These are phyloP conservation scores for Baorangia bicolor DNA, from an alignment of 768 basidiomycete species.

Conservation along the genomic window DNA sequence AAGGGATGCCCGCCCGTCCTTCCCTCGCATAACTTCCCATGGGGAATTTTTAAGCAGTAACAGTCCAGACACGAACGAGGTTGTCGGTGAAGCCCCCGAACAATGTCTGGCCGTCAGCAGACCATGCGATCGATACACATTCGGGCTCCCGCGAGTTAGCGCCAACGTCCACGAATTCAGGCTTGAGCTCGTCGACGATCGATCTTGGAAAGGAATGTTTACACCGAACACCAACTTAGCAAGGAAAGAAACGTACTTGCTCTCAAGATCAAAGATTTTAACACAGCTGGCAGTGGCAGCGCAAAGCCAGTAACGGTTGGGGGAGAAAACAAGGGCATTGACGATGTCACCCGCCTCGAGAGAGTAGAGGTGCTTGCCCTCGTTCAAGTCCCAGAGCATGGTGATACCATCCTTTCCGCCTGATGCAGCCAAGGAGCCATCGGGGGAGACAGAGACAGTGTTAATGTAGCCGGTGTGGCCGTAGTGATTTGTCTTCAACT, in stretches of 20 bases:
- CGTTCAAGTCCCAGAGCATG: constrained; percentile 99
- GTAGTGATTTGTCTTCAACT: constrained; percentile 99
- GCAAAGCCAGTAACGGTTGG: constrained; percentile 99
- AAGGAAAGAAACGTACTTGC: constrained; percentile 68
- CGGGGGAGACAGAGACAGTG: constrained; percentile 97
- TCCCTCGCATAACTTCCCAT: constrained; percentile 19
- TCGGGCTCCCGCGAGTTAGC: constrained; percentile 78
- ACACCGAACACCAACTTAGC: background rate
- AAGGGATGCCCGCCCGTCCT: constrained; percentile 13
- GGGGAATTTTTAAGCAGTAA: constrained; percentile 47
- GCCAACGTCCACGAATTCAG: constrained; percentile 80
- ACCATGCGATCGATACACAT: constrained; percentile 98
- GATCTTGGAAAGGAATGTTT: constrained; percentile 49
- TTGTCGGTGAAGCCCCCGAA: constrained; percentile 98
- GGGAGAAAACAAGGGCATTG: constrained; percentile 99
- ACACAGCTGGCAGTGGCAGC: constrained; percentile 96
- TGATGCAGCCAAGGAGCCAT: constrained; percentile 97
- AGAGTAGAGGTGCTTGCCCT: constrained; percentile 99
- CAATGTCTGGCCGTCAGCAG: constrained; percentile 94
- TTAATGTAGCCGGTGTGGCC: constrained; percentile 99
- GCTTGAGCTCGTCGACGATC: constrained; percentile 98
- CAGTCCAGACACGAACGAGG: constrained; percentile 89
- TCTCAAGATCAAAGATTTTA: constrained; percentile 99
- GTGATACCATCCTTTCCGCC: constrained; percentile 99
- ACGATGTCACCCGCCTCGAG: constrained; percentile 98